Base-by-base conservation (phyloP, 805 yeast species). In the Metschnikowia sp. region DNA sequence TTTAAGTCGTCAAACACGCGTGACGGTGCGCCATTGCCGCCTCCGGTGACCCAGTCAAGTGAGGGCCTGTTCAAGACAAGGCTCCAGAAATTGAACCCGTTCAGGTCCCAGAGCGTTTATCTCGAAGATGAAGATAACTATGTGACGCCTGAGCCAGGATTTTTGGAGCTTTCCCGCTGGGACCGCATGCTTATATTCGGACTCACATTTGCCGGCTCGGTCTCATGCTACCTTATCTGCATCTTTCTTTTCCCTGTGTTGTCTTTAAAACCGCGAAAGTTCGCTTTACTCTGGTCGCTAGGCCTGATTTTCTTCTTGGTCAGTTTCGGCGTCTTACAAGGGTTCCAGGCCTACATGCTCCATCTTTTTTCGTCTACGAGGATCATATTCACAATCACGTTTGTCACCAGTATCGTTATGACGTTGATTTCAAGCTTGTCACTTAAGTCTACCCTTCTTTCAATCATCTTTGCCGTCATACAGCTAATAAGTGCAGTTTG, bases 261-360 rank as follows among this genome's bases (percentile, higher is more conserved):
- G 39, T 57, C 70, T 28, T 57, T 72, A 40, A 73, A 69, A 54
- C 78, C 78, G 2, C 57, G 75, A 36, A 74, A 72, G 52, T 73
- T 74, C 60, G 77, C 77, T 28, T 53, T 74, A n/a, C 60, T 74
- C 44, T 74, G 78, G 77, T 71, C 77, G 9, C 54, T 72, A 35
- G 78, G 78, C 3, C 70, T 75, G 13, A 68, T 74, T 13, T 69
- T 74, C 57, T 74, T 74, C 60, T 57, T 74, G 52, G 68, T 72
- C 9, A 71, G 76, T 52, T 74, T 74, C 52, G 77, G 77, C 6
- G 76, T 73, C 4, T 58, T 73, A 40, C 77, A 73, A 51, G 77
- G 77, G 1, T 63, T 66, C 51, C 59, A 61, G 52, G 61, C 75
- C 2, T 73, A 73, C 50, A 53, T 73, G 61, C 57, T 62, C 26